phyloP scores from a whole-genome alignment of 495 filamentous ascomycete species.

The Glonium stellatum region DNA sequence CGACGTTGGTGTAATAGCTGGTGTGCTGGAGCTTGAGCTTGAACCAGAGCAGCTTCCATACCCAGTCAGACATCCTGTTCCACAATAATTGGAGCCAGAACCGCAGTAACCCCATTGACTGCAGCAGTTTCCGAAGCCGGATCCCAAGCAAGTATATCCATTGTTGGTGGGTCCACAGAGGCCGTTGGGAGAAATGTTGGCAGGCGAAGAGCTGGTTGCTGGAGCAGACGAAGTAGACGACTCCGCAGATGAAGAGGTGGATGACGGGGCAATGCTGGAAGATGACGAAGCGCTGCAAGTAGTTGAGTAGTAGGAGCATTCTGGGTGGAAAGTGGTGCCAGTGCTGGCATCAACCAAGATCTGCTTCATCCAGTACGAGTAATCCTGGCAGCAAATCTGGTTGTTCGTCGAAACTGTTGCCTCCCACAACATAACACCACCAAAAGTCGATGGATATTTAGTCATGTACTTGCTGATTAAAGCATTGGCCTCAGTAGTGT shows the following conservation, averaged over 20 bases:
- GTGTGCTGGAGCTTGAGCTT: neutral
- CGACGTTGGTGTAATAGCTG: neutral
- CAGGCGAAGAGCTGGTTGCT: too few species aligned
- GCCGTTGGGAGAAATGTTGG: constrained; percentile 8
- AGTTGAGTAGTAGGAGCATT: neutral
- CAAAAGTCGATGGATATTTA: constrained; percentile 49
- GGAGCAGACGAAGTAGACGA: constrained; percentile 5
- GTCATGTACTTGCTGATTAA: constrained; percentile 47
- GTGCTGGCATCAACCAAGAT: constrained; percentile 31
- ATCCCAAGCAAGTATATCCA: constrained; percentile 16
- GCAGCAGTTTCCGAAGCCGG: constrained; percentile 9
- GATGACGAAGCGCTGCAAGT: neutral
- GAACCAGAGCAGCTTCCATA: constrained; percentile 8
- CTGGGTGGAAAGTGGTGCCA: neutral
- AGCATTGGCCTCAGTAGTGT: constrained; percentile 41
- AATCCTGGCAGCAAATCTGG: constrained; percentile 40
- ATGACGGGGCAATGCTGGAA: constrained; percentile 1
- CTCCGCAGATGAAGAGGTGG: neutral
- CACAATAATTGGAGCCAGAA: constrained; percentile 6
- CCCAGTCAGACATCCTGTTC: constrained; percentile 5
- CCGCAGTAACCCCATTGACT: constrained; percentile 15
- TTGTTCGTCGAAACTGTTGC: constrained; percentile 51
- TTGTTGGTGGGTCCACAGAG: constrained; percentile 7
- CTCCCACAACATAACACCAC: constrained; percentile 70
- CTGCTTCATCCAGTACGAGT: constrained; percentile 39